A percentile compares a stretch with the other conserved stretches of the same genome.
These are phyloP conservation scores for Aspergillus persii DNA, from an alignment of 2,329 filamentous ascomycete genomes.

Conservation along the genomic window DNA sequence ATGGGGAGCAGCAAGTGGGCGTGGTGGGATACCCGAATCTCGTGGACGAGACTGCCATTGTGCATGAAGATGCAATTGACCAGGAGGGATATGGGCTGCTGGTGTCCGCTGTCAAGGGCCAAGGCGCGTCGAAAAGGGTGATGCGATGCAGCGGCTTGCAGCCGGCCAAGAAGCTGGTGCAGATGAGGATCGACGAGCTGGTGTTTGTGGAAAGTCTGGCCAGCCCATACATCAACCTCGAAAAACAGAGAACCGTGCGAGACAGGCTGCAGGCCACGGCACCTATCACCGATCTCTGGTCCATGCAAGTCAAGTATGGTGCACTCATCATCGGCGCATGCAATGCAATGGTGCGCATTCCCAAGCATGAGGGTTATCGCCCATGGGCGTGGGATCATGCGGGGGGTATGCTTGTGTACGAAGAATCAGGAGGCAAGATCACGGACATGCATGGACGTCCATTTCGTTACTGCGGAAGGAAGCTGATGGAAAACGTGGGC, in stretches of 20 bases:
- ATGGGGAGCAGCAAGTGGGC: constrained; percentile 9
- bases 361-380: background rate
- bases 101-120: constrained; percentile 7
- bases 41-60: background rate
- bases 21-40: constrained; percentile 11
- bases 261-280: background rate
- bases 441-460: constrained; percentile 10
- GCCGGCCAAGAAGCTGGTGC: background rate
- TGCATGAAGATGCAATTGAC: constrained; percentile 3
- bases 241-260: constrained; percentile 3
- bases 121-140: constrained; percentile 4
- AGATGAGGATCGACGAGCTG: background rate
- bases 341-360: constrained; percentile 12
- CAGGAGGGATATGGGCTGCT: constrained; percentile 2
- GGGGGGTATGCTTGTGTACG: constrained; percentile 9
- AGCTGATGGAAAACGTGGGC: constrained; percentile 5
- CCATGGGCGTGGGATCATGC: constrained; percentile 10
- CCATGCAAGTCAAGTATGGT: constrained; percentile 12
- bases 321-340: constrained; percentile 9
- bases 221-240: constrained; percentile 1
- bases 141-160: background rate
- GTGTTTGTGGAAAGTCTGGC: constrained; percentile 3
- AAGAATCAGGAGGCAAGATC: constrained; percentile 9
- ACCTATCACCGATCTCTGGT: constrained; percentile 4
- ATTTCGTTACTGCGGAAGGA: constrained; percentile 4